Evolutionary conservation across 192 early-diverging fungal species (phyloP), one percentile per base, ranked within the genome.

Genomic region (Radiomyces spectabilis): DNA sequence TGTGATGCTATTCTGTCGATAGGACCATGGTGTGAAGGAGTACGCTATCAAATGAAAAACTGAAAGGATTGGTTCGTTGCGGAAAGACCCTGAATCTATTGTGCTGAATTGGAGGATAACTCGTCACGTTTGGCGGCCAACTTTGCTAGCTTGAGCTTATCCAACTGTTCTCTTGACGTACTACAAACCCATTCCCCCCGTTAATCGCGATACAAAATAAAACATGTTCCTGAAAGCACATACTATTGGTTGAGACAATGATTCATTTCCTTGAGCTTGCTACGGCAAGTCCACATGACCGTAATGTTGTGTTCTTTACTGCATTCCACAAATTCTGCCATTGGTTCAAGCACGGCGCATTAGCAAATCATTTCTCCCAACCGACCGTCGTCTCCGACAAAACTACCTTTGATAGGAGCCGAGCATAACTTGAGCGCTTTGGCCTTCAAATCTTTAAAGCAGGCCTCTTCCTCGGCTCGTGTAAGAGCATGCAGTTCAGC

Each of bases 221-320:
- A 19, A 9, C 10, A 41, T 43, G 4, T 1, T 18, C 48, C 21
- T 41, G 37, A 8, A 38, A 22, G 21, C 47, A 32, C 1, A 15
- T 69, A 78, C 76, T 58, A 53, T 54, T 63, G 57, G 41, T 73
- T 75, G 8, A 78, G 45, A 40, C 76, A 78, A 21, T 59, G 60
- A 48, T 78, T 75, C 76, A 78, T 75, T 9, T 57, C 67, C 41
- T 71, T 74, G 13, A 70, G 59, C 46, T 75, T 72, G 41, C 39
- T 47, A 25, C 76, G 62, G 46, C 76, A 78, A 6, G 59, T 66
- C 67, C 72, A 75, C 26, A 72, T 64, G 15, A 78, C 76, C 5
- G 70, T 73, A 16, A 78, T 59, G 38, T 69, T 51, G 48, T 78
- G 71, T 42, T 74, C 76, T 33, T 75, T 68, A 54, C 73, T 78